Evolutionary conservation across 1,139 yeast genomes (phyloP), one percentile per base, ranked within the genome.

Genomic region (Debaryomyces coudertii): DNA sequence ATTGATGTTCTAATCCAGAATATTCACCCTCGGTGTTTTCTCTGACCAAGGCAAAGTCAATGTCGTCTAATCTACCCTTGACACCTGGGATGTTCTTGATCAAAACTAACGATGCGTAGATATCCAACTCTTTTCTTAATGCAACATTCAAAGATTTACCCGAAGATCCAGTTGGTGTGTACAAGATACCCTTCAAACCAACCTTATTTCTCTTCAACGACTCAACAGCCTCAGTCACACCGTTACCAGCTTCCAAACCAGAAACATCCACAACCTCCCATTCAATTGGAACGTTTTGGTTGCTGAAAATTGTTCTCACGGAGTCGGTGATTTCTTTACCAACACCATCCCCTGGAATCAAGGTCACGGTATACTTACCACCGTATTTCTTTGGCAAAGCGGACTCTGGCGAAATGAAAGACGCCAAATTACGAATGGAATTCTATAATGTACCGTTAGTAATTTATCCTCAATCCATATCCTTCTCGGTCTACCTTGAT

Each of bases 11-110:
- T 65, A 93, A 81, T 62, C 99, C 99, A 48, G 98, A 90, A 79
- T 90, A 93, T 75, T 93, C 99, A 77, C 97, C 98, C 77, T 93
- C 98, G 56, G 81, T 80, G 82, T 93, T 93, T 76, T 93, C 99
- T 80, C 99, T 90, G 63, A 93, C 95, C 56, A 93, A 80, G 41
- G 92, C 97, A 68, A 92, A 82, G 75, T 92, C 98, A 56, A 92
- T 88, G 56, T 88, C 90, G 52, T 85, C 80, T 67, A 90, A 82
- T 69, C 93, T 88, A 54, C 96, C 86, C 72, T 88, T 80, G 58
- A 90, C 96, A 70, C 99, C 98, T 52, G 96, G 96, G 53, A 93
- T 84, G 73, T 88, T 88, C 79, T 93, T 92, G 77, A 90, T 90
- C 63, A 92, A 79, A 23, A 95, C 95, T 58, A 93, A 81, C 37